Evolutionary conservation across 2,329 filamentous ascomycete genomes (phyloP).

Genomic region (Phyllosticta citribraziliensis): DNA sequence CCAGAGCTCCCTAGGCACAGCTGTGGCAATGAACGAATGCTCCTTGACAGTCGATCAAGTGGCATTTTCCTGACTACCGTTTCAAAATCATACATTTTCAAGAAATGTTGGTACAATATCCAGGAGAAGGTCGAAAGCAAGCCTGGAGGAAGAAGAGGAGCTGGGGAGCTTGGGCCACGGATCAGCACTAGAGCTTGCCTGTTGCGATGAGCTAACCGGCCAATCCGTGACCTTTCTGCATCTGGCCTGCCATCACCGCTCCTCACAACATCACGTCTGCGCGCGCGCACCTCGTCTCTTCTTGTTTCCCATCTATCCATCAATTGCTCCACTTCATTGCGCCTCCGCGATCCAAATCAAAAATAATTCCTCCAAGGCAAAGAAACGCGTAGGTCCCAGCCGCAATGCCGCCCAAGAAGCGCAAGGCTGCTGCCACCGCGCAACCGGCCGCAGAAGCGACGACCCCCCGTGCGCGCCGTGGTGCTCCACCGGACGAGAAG

Average conservation of each 20-base stretch:
- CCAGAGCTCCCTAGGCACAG: no score
- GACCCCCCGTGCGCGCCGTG: constrained; percentile 1
- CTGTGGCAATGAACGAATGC: no score
- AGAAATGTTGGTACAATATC: background rate
- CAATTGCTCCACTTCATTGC: background rate
- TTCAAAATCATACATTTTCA: no score
- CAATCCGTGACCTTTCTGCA: background rate
- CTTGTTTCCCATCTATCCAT: background rate
- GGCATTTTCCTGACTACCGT: no score
- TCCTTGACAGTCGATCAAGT: no score
- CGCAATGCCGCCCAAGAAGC: constrained; percentile 11
- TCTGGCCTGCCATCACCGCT: background rate
- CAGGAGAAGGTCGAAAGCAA: background rate
- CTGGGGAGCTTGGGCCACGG: background rate
- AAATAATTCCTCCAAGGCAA: background rate
- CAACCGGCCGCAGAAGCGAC: background rate
- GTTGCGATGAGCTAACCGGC: no score
- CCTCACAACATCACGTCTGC: background rate
- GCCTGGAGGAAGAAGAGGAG: background rate
- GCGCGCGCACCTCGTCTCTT: background rate
- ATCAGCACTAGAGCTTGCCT: background rate
- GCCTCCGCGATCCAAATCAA: background rate
- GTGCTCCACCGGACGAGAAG: background rate
- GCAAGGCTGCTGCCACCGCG: constrained; percentile 9
- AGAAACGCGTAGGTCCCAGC: background rate